phyloP scores from a whole-genome alignment of 1,284 basidiomycete species.

The Wallemia mellicola region DNA sequence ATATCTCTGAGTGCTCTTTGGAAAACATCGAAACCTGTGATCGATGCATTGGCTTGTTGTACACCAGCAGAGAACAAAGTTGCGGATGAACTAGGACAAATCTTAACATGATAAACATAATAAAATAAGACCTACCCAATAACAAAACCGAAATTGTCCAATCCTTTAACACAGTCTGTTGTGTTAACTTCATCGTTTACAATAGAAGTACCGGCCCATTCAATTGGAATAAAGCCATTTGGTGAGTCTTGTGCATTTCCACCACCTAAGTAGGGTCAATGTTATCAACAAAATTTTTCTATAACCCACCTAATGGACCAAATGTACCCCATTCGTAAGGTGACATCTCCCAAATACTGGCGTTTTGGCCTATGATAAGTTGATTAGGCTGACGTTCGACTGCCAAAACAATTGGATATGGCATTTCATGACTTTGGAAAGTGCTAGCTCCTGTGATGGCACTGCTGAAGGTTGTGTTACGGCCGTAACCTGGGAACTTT shows the following conservation, averaged over 20 bases:
- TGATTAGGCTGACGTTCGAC: conserved; percentile 11
- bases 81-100: too few relatives aligned
- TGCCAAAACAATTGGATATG: conserved; percentile 12
- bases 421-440: conserved; percentile 9
- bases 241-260: not conserved
- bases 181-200: conserved; percentile 12
- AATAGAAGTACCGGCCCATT: conserved; percentile 15
- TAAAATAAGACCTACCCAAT: too few relatives aligned
- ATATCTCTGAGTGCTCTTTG: conserved; percentile 10
- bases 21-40: conserved; percentile 13
- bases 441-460: conserved; percentile 7
- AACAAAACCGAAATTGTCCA: conserved; percentile 11
- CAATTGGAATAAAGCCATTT: conserved; percentile 5
- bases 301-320: not conserved
- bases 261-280: too few relatives aligned
- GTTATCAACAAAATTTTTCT: too few relatives aligned
- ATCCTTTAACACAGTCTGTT: not conserved
- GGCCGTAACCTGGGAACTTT: not conserved
- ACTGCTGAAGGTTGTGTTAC: conserved; percentile 5
- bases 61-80: conserved; percentile 11
- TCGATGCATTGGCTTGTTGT: conserved; percentile 5
- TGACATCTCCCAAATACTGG: not conserved
- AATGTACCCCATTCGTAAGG: not conserved
- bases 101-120: too few relatives aligned
- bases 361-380: conserved; percentile 5